Base-by-base conservation (phyloP, 139 green algal genomes). In the Diplosphaera chodatii region DNA sequence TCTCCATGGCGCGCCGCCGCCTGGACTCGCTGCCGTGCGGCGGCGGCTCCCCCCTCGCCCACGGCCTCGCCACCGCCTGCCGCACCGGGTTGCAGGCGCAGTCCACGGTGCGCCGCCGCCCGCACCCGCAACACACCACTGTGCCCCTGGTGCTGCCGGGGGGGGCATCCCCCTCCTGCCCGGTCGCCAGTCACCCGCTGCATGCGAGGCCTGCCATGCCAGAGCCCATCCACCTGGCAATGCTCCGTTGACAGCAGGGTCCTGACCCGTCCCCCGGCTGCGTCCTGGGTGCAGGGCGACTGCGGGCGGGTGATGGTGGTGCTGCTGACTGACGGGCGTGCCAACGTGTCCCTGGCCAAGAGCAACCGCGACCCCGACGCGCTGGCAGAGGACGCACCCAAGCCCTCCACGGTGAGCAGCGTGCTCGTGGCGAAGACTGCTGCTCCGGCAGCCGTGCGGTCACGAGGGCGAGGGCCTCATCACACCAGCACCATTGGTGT, bases 21-120 rank as follows among this genome's bases (percentile, higher is more conserved):
- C 83, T 99, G 22, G 95, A 99, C 84, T 83, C 82, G 63, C 84
- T 99, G 75, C 95, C 95, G 37, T 99, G 95, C 80, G 95, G 95
- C 63, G 95, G 95, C 29, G 95, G 95, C 69, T 98, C 92, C 1
- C 95, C 95, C 3, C 86, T 99, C 4, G 95, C 95, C 18, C 95
- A 99, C 79, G 95, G 89, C 74, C 77, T 99, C 28, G 93, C 87
- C 28, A 87, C 81, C n/a, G 91, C 75, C n/a, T 32, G 63, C 27
- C 40, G 21, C 27, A 28, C 18, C 29, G 25, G 40, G 23, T 25
- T 71, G 23, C 30, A 59, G 48, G 48, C 48, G 48, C 48, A 59
- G 16, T n/a, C 13, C 48, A n/a, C 48, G 48, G 48, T 59, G 48
- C 3, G 48, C 40, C 13, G 73, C n/a, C n/a, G n/a, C n/a, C n/a